These are phyloP conservation scores for Scleromitrula shiraiana DNA, from an alignment of 2,329 filamentous ascomycete genomes.

Conservation along the genomic window DNA sequence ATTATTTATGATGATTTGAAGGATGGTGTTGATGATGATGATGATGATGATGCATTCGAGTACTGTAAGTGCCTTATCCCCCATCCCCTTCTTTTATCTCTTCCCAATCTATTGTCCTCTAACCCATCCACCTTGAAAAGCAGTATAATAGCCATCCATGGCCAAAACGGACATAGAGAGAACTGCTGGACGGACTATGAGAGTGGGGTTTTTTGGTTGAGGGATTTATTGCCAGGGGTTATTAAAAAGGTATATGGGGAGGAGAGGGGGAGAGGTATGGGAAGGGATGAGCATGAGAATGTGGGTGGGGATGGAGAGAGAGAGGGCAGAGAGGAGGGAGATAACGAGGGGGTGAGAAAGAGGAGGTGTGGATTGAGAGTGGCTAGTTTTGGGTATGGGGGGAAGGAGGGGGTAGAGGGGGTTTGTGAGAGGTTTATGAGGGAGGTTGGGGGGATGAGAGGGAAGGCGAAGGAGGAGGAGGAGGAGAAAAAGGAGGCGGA, in stretches of 20 bases:
- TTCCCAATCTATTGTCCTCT: too few species aligned
- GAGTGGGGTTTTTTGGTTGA: slow-evolving; percentile 1
- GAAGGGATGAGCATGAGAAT: background rate
- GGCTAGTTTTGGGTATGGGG: slow-evolving; percentile 3
- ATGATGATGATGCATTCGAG: too few species aligned
- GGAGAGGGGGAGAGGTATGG: too few species aligned
- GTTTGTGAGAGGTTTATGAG: background rate
- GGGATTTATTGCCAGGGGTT: slow-evolving; percentile 1
- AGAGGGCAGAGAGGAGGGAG: background rate
- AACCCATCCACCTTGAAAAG: too few species aligned
- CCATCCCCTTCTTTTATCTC: too few species aligned
- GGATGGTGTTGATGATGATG: too few species aligned
- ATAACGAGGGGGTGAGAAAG: background rate
- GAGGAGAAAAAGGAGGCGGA: too few species aligned
- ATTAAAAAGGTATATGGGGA: background rate
- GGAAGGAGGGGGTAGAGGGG: background rate
- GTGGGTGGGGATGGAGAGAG: background rate
- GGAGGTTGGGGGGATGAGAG: background rate
- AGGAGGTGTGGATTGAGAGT: background rate
- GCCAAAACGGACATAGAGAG: background rate
- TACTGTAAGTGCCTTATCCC: too few species aligned
- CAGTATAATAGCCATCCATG: slow-evolving; percentile 9
- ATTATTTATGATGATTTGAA: too few species aligned
- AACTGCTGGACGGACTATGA: slow-evolving; percentile 2
- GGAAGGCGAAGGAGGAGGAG: background rate